Base-by-base conservation (phyloP, 2,329 filamentous ascomycete species). In the Periconia sp. region DNA sequence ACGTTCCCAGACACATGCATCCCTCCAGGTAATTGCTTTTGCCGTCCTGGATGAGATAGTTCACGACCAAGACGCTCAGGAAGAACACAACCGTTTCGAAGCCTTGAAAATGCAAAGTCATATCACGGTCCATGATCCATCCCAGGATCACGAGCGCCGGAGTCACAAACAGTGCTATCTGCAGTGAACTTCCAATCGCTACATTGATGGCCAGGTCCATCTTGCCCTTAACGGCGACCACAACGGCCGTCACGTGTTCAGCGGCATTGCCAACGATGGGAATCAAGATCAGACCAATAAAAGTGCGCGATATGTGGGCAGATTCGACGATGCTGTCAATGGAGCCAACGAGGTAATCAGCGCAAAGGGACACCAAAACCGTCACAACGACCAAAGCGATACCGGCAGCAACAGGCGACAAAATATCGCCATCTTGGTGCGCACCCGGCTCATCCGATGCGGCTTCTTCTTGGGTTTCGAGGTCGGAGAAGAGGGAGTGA, bases 41-140 rank as follows among this genome's bases (percentile, higher is more conserved):
- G 11, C 91, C 91, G 66, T 95, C 91, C 56, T 93, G 79, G 46
- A 95, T 91, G 55, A 95, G 76, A 70, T 94, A 95, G 75, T 93
- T 94, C 74, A 93, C 90, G 58, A 95, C 91, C 59, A 95, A 86
- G 8, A 91, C 87, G 48, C 86, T 89, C 48, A 93, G 85, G 73
- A 95, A 95, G 65, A 95, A 83, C 52, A 88, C 90, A 19, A 94
- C 89, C 0, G 91, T 95, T 81, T 95, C 91, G 74, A 95, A 96
- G 46, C 91, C 82, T 55, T 91, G 91, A 73, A 95, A 95, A 77
- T 93, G 92, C 33, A 95, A 81, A 27, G 88, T 79, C 81, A 83
- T 82, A 45, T 76, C 73, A 58, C 79, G 65, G 19, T 74, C 76
- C 53, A 84, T 79, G 62, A 79, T 77, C 81, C 81, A 83, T 47